These are phyloP conservation scores for Solanum habrochaites DNA, from an alignment of 257 asterid species.

Conservation along the genomic window DNA sequence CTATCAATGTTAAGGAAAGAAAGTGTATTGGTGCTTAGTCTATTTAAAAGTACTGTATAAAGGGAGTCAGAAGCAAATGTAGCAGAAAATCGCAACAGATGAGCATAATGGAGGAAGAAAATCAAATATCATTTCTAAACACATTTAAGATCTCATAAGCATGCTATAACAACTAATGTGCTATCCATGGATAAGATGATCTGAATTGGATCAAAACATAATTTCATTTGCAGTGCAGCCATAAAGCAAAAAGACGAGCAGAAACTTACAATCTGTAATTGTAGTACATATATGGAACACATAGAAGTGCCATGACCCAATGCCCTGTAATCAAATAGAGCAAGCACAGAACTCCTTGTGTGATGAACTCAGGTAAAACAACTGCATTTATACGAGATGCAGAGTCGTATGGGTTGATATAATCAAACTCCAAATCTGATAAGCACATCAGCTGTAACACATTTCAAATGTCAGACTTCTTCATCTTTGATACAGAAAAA, in stretches of 20 bases:
- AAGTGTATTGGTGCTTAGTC: neutral
- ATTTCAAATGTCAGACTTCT: neutral
- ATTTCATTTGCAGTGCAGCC: neutral
- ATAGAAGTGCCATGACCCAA: constrained; percentile 72
- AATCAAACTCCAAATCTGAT: constrained; percentile 87
- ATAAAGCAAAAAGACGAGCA: neutral
- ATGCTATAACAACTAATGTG: neutral
- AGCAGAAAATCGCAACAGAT: neutral
- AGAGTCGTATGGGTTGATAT: constrained; percentile 82
- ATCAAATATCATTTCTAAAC: neutral
- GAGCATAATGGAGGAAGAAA: neutral
- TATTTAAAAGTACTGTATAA: neutral
- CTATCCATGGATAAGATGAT: neutral
- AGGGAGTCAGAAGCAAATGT: neutral
- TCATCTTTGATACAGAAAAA: neutral
- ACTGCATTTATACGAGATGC: constrained; percentile 72
- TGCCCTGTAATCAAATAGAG: constrained; percentile 81
- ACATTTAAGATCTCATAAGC: neutral
- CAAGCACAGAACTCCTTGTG: constrained; percentile 62
- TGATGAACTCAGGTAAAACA: constrained; percentile 72
- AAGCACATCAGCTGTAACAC: constrained; percentile 79
- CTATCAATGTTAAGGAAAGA: neutral
- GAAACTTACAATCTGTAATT: constrained; percentile 66
- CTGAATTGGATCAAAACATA: neutral
- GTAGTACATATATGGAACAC: constrained; percentile 70